Percentiles rank a stretch among this genome's conserved stretches.
These are phyloP conservation scores for Aspergillus tamarii DNA, from an alignment of 2,329 filamentous ascomycete genomes.

Conservation along the genomic window DNA sequence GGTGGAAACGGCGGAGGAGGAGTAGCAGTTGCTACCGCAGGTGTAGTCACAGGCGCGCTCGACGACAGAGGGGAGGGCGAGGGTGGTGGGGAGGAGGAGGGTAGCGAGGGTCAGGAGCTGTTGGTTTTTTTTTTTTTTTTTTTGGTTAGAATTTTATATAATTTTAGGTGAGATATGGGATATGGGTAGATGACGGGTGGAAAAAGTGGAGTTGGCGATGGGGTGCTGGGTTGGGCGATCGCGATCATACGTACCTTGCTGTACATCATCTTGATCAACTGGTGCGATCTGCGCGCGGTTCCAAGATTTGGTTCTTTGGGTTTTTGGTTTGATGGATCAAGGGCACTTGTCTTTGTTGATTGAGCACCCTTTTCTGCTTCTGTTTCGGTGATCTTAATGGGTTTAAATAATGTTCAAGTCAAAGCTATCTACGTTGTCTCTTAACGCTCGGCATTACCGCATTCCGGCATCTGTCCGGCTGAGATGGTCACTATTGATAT, in stretches of 20 bases:
- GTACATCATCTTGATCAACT: slow-evolving; percentile 28
- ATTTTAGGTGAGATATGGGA: neutral
- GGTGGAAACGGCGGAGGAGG: slow-evolving; percentile 50
- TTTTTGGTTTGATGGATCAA: neutral
- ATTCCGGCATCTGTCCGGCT: neutral
- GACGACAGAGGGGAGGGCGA: slow-evolving; percentile 33
- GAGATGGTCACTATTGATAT: neutral
- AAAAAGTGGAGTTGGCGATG: neutral
- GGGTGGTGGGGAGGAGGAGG: slow-evolving; percentile 26
- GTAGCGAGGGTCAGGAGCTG: slow-evolving; percentile 10
- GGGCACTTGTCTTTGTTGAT: neutral
- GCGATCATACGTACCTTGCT: slow-evolving; percentile 22
- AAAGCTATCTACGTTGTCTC: neutral
- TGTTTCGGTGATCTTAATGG: neutral
- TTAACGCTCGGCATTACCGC: neutral
- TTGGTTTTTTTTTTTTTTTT: no score
- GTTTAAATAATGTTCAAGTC: neutral
- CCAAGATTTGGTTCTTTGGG: neutral
- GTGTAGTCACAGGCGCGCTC: slow-evolving; percentile 51
- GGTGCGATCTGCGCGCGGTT: neutral
- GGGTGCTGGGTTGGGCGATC: neutral
- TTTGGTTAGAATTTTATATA: neutral
- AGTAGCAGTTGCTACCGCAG: slow-evolving; percentile 61
- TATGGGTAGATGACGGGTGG: no score
- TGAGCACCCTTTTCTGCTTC: neutral